phyloP scores from a whole-genome alignment of 176 grass and related monocot species.

The Cymbopogon citratus region DNA sequence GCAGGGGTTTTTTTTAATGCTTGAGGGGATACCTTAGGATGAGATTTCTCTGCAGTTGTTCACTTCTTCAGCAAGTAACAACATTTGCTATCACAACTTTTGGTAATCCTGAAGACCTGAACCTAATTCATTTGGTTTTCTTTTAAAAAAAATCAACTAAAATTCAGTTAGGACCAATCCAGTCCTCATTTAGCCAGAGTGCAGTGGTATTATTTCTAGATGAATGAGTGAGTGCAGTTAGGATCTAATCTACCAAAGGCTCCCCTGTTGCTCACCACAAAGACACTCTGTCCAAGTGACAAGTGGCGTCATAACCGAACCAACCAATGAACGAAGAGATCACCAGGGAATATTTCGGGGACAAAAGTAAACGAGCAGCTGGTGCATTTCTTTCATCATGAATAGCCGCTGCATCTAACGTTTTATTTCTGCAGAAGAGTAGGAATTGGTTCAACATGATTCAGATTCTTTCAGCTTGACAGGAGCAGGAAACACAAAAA shows the following conservation, averaged over 20 bases:
- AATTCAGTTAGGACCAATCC: neutral
- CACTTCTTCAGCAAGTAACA: neutral
- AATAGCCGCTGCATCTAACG: slow-evolving; percentile 20
- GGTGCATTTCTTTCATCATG: slow-evolving; percentile 25
- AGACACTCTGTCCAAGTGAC: neutral
- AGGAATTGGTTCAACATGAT: neutral
- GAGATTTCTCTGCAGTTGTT: neutral
- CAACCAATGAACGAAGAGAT: neutral
- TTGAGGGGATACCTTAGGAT: neutral
- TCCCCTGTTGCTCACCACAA: neutral
- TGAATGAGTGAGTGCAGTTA: neutral
- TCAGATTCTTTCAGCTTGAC: neutral
- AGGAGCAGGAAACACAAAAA: neutral
- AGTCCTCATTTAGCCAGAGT: neutral
- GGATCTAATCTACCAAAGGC: neutral
- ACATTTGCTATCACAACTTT: neutral
- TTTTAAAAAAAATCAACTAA: neutral
- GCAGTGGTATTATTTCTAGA: no score
- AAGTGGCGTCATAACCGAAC: neutral
- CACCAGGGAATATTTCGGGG: neutral
- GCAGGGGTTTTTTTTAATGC: neutral
- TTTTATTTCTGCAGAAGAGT: neutral
- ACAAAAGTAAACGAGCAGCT: neutral
- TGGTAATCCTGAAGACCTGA: neutral
- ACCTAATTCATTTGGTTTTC: neutral